A percentile compares a stretch with the other conserved stretches of the same genome.
Evolutionary conservation across 805 yeast species (phyloP).

Genomic region (Yamadazyma scolyti): DNA sequence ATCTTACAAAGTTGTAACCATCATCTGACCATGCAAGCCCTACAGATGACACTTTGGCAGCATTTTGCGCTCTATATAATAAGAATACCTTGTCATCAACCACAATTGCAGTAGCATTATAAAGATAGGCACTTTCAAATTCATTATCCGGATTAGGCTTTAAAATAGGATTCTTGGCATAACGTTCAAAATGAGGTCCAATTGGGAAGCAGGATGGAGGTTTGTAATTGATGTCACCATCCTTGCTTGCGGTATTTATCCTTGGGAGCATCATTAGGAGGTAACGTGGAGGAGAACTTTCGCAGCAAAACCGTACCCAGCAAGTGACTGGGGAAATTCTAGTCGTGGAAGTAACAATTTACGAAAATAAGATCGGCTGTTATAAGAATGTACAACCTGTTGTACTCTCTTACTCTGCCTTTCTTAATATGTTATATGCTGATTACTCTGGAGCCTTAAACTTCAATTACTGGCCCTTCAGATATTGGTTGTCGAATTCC

Average conservation of each 20-base stretch:
- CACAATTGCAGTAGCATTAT: constrained; percentile 42
- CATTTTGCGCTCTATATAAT: constrained; percentile 38
- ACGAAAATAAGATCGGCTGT: too few species aligned
- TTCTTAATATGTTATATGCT: too few species aligned
- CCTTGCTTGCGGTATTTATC: constrained; percentile 20
- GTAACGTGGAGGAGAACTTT: too few species aligned
- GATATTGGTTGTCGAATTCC: too few species aligned
- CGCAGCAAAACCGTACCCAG: too few species aligned
- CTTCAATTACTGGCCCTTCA: too few species aligned
- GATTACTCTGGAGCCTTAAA: too few species aligned
- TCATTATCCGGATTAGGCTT: constrained; percentile 34
- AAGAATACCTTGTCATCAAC: constrained; percentile 32
- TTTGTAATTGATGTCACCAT: constrained; percentile 28
- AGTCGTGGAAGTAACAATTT: too few species aligned
- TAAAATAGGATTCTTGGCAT: constrained; percentile 34
- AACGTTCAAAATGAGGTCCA: constrained; percentile 35
- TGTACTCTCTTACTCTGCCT: too few species aligned
- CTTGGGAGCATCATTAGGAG: constrained; percentile 25
- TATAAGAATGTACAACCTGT: too few species aligned
- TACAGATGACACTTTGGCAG: constrained; percentile 26
- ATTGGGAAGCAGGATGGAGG: constrained; percentile 37
- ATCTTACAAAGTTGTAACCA: constrained; percentile 30
- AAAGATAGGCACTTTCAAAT: constrained; percentile 36
- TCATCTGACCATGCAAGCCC: constrained; percentile 42
- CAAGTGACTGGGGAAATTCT: too few species aligned